A percentile compares a stretch with the other conserved stretches of the same genome.
Evolutionary conservation across 495 filamentous ascomycete species (phyloP).

Genomic region (Aspergillus panamensis): DNA sequence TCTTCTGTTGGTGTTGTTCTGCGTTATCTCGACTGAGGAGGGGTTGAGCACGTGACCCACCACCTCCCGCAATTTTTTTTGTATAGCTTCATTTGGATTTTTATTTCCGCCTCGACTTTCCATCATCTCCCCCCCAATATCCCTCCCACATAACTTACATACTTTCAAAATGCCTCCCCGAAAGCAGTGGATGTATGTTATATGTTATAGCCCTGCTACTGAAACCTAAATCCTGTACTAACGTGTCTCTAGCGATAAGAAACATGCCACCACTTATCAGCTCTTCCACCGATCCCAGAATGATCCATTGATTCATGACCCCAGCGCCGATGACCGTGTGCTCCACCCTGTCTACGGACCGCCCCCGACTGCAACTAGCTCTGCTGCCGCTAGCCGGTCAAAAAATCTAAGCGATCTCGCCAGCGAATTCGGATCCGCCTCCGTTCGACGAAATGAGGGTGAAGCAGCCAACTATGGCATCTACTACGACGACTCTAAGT

Average conservation of each 20-base stretch:
- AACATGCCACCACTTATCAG: slow-evolving; percentile 83
- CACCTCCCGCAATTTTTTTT: slow-evolving; percentile 14
- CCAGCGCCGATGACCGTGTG: slow-evolving; percentile 74
- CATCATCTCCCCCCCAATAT: neutral
- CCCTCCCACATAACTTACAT: neutral
- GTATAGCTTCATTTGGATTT: slow-evolving; percentile 11
- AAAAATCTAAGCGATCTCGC: slow-evolving; percentile 71
- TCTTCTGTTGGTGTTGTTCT: neutral
- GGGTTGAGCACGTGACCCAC: slow-evolving; percentile 19
- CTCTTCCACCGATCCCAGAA: slow-evolving; percentile 95
- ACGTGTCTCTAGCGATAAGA: slow-evolving; percentile 72
- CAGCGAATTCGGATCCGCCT: slow-evolving; percentile 65
- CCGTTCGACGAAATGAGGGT: slow-evolving; percentile 83
- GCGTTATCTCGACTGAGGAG: neutral
- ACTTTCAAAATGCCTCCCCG: slow-evolving; percentile 62
- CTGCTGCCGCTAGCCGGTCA: slow-evolving; percentile 34
- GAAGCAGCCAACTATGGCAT: slow-evolving; percentile 93
- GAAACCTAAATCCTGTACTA: neutral
- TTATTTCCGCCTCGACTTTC: slow-evolving; percentile 20
- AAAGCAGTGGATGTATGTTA: slow-evolving; percentile 83
- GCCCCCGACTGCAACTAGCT: slow-evolving; percentile 25
- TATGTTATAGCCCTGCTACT: neutral
- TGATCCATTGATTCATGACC: slow-evolving; percentile 92
- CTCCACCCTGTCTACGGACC: slow-evolving; percentile 53
- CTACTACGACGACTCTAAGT: slow-evolving; percentile 82